Evolutionary conservation across 495 filamentous ascomycete genomes (phyloP).

Genomic region (Penicillium flavigenum): DNA sequence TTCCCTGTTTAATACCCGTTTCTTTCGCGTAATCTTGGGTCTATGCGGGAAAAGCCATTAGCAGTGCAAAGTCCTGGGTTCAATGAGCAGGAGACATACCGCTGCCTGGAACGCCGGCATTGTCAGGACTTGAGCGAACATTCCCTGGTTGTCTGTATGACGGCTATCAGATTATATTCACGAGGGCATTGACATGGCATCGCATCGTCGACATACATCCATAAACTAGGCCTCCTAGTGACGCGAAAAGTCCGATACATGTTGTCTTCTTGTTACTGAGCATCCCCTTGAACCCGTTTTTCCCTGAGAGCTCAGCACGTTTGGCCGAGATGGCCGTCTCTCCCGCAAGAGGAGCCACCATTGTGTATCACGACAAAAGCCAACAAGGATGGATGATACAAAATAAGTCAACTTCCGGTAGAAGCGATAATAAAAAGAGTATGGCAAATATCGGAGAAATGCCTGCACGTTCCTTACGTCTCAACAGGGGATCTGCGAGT

Average conservation of each 20-base stretch:
- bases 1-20: conserved; percentile 56
- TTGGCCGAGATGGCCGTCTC: conserved; percentile 35
- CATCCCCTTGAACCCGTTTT: conserved; percentile 30
- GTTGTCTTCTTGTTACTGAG: conserved; percentile 37
- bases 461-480: not conserved
- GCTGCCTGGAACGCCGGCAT: conserved; percentile 34
- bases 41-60: conserved; percentile 8
- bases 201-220: conserved; percentile 27
- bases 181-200: not conserved
- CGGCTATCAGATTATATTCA: not conserved
- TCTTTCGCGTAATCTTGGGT: conserved; percentile 37
- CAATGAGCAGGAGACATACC: conserved; percentile 13
- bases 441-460: not conserved
- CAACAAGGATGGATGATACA: not conserved
- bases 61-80: not conserved
- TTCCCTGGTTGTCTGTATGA: conserved; percentile 38
- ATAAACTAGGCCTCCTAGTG: conserved; percentile 40
- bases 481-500: conserved; percentile 16
- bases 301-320: conserved; percentile 38
- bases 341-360: conserved; percentile 20
- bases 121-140: conserved; percentile 40
- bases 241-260: conserved; percentile 37
- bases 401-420: not conserved
- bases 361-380: conserved; percentile 6
- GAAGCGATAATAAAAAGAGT: too few species aligned